Base-by-base conservation (phyloP, 306 rosid genomes). In the Begonia masoniana region DNA sequence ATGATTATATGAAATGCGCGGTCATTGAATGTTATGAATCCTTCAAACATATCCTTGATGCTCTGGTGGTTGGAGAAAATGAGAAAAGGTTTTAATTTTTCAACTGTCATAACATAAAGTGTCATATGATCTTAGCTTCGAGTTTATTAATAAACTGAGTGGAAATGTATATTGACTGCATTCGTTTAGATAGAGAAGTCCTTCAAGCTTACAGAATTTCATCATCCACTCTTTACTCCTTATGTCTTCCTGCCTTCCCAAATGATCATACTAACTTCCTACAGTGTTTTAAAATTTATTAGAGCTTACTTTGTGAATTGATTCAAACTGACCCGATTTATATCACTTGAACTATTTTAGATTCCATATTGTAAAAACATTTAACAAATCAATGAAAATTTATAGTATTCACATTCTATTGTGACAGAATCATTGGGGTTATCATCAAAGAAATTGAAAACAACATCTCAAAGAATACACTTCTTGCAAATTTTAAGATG, bases 1-100 rank as follows among this genome's bases (percentile, higher is more conserved):
- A 91, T 54, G 96, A 91, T 72, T 86, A 91, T 71, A 77, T 79
- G 94, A 85, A 83, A 69, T 91, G 94, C 58, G 96, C 96, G 24
- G 99, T 86, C 55, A 81, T 85, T 50, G 99, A 91, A 62, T 81
- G 96, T 66, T 85, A 91, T 49, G 96, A 86, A 74, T 69, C 88
- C 56, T 79, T 86, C 74, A 83, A 91, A 65, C 71, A 73, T 63
- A 56, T 91, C 67, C 69, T 85, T 60, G 52, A 62, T 51, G 48
- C 64, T 62, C 74, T 91, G 74, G 92, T 86, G 64, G 81, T 86
- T 58, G 99, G 99, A 24, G 94, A 83, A 55, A 82, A 72, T 62
- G 99, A 91, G 69, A 78, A 75, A 72, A 85, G 97, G 97, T 91
- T 62, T 35, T 56, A 59, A 66, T 72, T 70, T 55, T 10, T 47